Conservation (phyloP, 768 basidiomycete species). For the Phallus indusiatus region DNA sequence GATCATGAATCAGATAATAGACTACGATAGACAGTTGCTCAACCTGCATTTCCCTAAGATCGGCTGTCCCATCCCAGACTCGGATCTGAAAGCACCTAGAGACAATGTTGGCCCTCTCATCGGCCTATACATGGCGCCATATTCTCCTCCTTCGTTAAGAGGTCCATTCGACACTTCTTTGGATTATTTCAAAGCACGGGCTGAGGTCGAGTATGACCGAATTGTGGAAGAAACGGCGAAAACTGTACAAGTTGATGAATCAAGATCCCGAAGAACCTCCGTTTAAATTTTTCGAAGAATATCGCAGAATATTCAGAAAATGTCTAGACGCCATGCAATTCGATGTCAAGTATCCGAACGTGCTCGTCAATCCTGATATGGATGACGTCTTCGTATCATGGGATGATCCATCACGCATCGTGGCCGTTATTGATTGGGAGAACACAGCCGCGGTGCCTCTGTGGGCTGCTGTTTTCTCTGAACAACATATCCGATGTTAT, state of each 20-base stretch:
- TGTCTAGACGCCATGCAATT: too few relatives aligned
- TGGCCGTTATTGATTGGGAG: slow-evolving; percentile 1
- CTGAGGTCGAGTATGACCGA: too few relatives aligned
- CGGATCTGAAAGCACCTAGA: background rate
- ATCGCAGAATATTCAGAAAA: too few relatives aligned
- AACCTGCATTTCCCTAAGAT: background rate
- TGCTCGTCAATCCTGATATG: background rate
- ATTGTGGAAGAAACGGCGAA: too few relatives aligned
- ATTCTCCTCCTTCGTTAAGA: too few relatives aligned
- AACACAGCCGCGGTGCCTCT: background rate
- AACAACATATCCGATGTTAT: too few relatives aligned
- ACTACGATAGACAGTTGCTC: background rate
- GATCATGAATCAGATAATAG: background rate
- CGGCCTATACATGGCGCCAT: background rate
- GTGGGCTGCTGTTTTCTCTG: background rate
- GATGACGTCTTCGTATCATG: background rate
- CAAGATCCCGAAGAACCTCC: too few relatives aligned
- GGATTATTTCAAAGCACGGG: too few relatives aligned
- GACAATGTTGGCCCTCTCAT: background rate
- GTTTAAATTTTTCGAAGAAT: too few relatives aligned
- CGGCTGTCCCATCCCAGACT: background rate
- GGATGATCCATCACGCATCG: background rate
- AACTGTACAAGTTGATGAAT: too few relatives aligned
- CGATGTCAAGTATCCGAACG: background rate
- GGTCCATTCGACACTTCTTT: too few relatives aligned